phyloP scores from a whole-genome alignment of 176 grass and related monocot genomes.

The Musa acuminata region DNA sequence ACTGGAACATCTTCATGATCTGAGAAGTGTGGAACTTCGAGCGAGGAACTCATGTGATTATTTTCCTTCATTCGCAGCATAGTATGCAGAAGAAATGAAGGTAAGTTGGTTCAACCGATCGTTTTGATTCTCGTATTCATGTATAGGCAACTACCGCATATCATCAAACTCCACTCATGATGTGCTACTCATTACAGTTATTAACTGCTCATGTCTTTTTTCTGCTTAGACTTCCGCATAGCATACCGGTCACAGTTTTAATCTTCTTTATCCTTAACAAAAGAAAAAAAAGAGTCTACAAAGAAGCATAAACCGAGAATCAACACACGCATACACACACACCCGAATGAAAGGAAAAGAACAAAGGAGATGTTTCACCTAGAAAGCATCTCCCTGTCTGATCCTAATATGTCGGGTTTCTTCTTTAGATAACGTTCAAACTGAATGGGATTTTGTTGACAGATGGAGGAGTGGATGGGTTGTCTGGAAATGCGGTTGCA shows the following conservation, averaged over 20 bases:
- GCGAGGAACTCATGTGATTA: constrained; percentile 48
- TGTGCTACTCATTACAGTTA: not conserved
- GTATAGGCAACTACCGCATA: not conserved
- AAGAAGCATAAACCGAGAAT: too few relatives aligned
- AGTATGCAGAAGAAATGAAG: constrained; percentile 31
- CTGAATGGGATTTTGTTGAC: not conserved
- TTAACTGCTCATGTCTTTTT: too few relatives aligned
- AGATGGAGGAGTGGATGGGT: not conserved
- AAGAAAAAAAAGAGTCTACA: too few relatives aligned
- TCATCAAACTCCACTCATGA: not conserved
- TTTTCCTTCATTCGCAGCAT: constrained; percentile 37
- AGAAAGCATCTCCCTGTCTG: not conserved
- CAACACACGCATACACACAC: not conserved
- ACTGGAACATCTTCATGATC: constrained; percentile 75
- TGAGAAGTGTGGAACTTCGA: constrained; percentile 71
- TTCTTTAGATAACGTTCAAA: not conserved
- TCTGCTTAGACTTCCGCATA: too few relatives aligned
- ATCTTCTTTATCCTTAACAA: too few relatives aligned
- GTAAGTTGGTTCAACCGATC: constrained; percentile 7
- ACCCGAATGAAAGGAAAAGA: too few relatives aligned
- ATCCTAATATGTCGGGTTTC: not conserved
- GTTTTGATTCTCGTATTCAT: not conserved
- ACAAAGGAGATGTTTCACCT: not conserved
- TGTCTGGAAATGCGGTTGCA: too few relatives aligned
- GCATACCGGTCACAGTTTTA: too few relatives aligned